phyloP scores from a whole-genome alignment of 2,329 filamentous ascomycete species.

The Cephalotrichum gorgonifer region DNA sequence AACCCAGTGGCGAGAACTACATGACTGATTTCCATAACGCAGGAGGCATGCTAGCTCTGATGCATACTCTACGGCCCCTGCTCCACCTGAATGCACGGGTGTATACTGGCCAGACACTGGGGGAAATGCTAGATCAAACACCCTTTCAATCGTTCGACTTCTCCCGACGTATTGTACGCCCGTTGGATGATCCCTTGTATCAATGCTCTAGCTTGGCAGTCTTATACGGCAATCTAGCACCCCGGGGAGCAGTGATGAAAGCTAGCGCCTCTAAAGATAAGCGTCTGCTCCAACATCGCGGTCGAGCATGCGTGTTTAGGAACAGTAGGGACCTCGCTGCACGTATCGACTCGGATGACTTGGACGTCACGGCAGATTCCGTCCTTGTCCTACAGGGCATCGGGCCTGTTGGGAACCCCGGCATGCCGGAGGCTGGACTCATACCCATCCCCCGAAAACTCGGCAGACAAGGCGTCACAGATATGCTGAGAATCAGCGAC shows the following conservation, averaged over 20 bases:
- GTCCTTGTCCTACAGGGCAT: conserved; percentile 83
- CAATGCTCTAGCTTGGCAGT: conserved; percentile 71
- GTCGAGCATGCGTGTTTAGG: conserved; percentile 52
- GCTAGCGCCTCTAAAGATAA: conserved; percentile 80
- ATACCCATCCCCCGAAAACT: conserved; percentile 63
- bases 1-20: conserved; percentile 77
- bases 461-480: conserved; percentile 62
- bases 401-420: conserved; percentile 79
- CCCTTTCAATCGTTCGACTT: conserved; percentile 58
- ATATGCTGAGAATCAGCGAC: conserved; percentile 79
- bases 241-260: conserved; percentile 76
- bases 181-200: conserved; percentile 46
- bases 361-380: conserved; percentile 49
- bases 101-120: conserved; percentile 74
- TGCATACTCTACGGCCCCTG: conserved; percentile 67
- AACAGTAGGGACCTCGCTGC: conserved; percentile 66
- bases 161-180: background rate
- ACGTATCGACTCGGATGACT: conserved; percentile 43
- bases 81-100: conserved; percentile 70
- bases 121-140: conserved; percentile 63
- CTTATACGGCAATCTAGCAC: conserved; percentile 72
- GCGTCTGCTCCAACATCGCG: conserved; percentile 33
- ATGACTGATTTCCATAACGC: conserved; percentile 88
- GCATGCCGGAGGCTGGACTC: conserved; percentile 77
- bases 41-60: conserved; percentile 72